Evolutionary conservation across 2,329 filamentous ascomycete species (phyloP).

Genomic region (Hypoxylon rubiginosum): DNA sequence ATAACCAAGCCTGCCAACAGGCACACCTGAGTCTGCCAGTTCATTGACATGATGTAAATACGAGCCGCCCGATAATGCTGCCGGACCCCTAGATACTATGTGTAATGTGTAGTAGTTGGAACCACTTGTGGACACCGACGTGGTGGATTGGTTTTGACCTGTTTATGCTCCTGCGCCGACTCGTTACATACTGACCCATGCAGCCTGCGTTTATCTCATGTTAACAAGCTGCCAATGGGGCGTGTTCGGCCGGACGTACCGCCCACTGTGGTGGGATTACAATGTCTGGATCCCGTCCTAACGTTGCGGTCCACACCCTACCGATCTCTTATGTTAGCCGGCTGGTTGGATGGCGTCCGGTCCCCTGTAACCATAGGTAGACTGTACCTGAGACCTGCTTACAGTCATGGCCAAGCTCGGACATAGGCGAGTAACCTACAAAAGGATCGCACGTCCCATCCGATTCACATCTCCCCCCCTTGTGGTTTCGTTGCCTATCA

Average conservation of each 20-base stretch:
- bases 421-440: slow-evolving; percentile 26
- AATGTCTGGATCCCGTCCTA: slow-evolving; percentile 27
- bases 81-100: slow-evolving; percentile 13
- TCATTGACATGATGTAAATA: slow-evolving; percentile 23
- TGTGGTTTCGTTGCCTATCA: slow-evolving; percentile 22
- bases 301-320: slow-evolving; percentile 17
- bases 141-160: slow-evolving; percentile 18
- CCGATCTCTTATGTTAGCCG: slow-evolving; percentile 29
- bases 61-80: not conserved
- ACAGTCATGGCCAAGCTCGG: slow-evolving; percentile 12
- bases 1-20: slow-evolving; percentile 11
- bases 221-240: slow-evolving; percentile 33
- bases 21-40: slow-evolving; percentile 30
- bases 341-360: slow-evolving; percentile 25
- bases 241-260: slow-evolving; percentile 25
- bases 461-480: slow-evolving; percentile 17
- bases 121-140: slow-evolving; percentile 37
- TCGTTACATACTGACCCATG: slow-evolving; percentile 34
- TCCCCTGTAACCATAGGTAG: slow-evolving; percentile 36
- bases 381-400: slow-evolving; percentile 18
- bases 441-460: slow-evolving; percentile 37
- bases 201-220: slow-evolving; percentile 30
- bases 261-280: slow-evolving; percentile 33
- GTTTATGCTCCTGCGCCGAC: slow-evolving; percentile 20
- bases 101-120: slow-evolving; percentile 26